Base-by-base conservation (phyloP, 2,329 filamentous ascomycete species). In the Epichloe baconii region DNA sequence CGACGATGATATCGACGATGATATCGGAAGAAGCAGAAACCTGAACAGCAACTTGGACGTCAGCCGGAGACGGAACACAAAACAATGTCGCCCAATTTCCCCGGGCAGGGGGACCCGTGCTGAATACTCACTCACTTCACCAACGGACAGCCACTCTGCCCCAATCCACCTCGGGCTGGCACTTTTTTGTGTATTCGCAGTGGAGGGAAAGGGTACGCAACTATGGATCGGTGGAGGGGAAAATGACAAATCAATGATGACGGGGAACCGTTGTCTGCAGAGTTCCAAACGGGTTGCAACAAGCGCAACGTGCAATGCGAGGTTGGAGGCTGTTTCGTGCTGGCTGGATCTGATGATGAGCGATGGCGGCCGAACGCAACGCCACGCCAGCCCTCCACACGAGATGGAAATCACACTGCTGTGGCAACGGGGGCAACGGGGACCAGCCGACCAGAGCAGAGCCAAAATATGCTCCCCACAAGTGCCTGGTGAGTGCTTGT, bases 1-100 rank as follows among this genome's bases (percentile, higher is more conserved):
- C 54, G 56, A 50, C 54, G 49, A 53, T 50, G 56, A 31, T 42
- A 44, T 42, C 54, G 56, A 50, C 55, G 49, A 53, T 50, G 56
- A 31, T 42, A 44, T 42, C 8, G 34, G n/a, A 41, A 43, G 5
- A 41, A 45, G 19, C 15, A 43, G 46, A 15, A 36, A 42, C 53
- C 51, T 48, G 48, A 21, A 40, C 38, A 49, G 15, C 12, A 43
- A 42, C 40, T 21, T 15, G 14, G 12, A 34, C 12, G 51, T 52
- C 51, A 55, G 53, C 47, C 47, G 44, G 43, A 31, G 42, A 44
- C 50, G 49, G 15, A 37, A 26, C 23, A 53, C 23, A 43, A 35
- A 53, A 26, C 10, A 35, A 8, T 11, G 15, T 45, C 14, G 19
- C 34, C 34, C 19, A 38, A 40, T 45, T 40, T 50, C 23, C 21